Evolutionary conservation across 2,329 filamentous ascomycete genomes (phyloP), one percentile per base, ranked within the genome.

Genomic region (Penicillium sp.): DNA sequence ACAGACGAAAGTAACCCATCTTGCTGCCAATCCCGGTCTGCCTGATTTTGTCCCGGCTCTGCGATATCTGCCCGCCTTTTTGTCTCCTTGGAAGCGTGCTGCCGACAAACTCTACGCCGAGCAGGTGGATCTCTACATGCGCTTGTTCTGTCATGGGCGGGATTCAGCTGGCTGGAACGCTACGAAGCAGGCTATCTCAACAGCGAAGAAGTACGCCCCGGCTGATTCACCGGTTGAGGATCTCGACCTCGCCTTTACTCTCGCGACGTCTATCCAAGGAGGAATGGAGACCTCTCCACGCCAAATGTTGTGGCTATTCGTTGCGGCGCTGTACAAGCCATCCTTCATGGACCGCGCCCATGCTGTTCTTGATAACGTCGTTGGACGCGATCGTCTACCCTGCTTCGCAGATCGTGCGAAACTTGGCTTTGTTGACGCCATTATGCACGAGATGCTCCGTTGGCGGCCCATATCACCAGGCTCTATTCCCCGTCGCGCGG

Each of bases 231-330:
- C 29, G 0, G 45, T 82, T 7, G 74, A 75, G 0, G 77, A 79
- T 33, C 72, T 73, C 11, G 75, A 81, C 57, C 77, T 82, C 57
- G 75, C 77, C 2, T 81, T 78, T 61, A 75, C 80, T 4, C 76
- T 80, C 1, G 78, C 76, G 3, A 77, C 75, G 0, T 71, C 81
- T 3, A 78, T 81, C 56, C 79, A 80, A 26, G 80, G 79, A 19
- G 76, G 80, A 21, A 81, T 75, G 47, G 80, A 82, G 63, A 83
- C 80, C 0, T 81, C 78, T 0, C 78, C 79, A 0, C 78, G 77
- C 9, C 80, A 79, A 0, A 69, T 81, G 24, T 77, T 79, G 57
- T 78, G 77, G 47, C 76, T 76, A 67, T 80, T 84, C 69, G 50
- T 83, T 60, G 63, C 83, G 57, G 51, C 83, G 62, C 55, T 78